Percentiles rank a stretch among this genome's conserved stretches.
These are phyloP conservation scores for Ogataea populi-albae DNA, from an alignment of 805 yeast genomes.

Conservation along the genomic window DNA sequence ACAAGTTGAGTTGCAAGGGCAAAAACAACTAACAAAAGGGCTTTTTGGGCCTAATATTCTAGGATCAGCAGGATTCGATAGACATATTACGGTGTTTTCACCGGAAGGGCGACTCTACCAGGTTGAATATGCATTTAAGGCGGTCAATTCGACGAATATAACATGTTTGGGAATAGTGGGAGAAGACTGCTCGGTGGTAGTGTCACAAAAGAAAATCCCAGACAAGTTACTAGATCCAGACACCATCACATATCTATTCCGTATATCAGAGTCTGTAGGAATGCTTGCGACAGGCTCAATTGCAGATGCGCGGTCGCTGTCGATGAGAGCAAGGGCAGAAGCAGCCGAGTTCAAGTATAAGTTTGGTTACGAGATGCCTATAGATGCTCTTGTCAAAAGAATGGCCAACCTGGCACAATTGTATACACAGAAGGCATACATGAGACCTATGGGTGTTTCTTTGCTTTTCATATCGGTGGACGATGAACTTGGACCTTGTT, in stretches of 20 bases:
- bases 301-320: conserved; percentile 92
- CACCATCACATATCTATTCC: conserved; percentile 84
- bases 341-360: conserved; percentile 93
- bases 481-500: conserved; percentile 84
- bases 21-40: background rate
- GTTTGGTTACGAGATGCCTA: conserved; percentile 96
- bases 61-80: conserved; percentile 93
- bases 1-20: background rate
- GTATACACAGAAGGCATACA: conserved; percentile 95
- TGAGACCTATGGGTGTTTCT: conserved; percentile 97
- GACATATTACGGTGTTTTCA: conserved; percentile 97
- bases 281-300: conserved; percentile 92
- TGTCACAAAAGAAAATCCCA: conserved; percentile 94
- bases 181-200: conserved; percentile 78
- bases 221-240: conserved; percentile 87
- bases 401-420: conserved; percentile 95
- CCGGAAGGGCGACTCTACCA: conserved; percentile 98
- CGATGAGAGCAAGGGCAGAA: conserved; percentile 88
- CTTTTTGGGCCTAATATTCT: background rate
- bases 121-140: conserved; percentile 97
- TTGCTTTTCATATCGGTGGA: conserved; percentile 84
- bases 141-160: conserved; percentile 87
- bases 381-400: conserved; percentile 86
- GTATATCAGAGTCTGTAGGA: conserved; percentile 78
- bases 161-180: conserved; percentile 89